These are phyloP conservation scores for Tolypocladium guangdongense DNA, from an alignment of 2,329 filamentous ascomycete genomes.

Conservation along the genomic window DNA sequence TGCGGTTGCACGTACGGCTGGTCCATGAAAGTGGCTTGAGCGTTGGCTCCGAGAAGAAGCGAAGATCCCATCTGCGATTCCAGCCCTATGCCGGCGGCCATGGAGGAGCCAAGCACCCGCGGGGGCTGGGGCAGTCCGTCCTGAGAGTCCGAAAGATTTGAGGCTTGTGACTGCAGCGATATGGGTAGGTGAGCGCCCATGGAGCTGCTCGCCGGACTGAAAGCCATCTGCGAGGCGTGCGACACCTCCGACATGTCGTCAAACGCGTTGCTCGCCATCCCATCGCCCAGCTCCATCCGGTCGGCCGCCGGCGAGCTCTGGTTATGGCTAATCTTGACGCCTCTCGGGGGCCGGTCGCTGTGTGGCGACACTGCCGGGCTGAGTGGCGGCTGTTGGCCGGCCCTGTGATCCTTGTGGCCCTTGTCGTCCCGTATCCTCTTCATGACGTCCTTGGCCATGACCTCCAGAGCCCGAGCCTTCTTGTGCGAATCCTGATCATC, in stretches of 20 bases:
- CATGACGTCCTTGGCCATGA: constrained; percentile 65
- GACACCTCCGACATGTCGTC: constrained; percentile 13
- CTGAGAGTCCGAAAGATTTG: constrained; percentile 7
- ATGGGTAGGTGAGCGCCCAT: constrained; percentile 10
- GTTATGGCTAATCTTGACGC: constrained; percentile 1
- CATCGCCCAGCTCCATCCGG: constrained; percentile 9
- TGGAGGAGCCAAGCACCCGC: constrained; percentile 14
- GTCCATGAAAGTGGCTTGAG: constrained; percentile 23
- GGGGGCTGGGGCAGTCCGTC: constrained; percentile 10
- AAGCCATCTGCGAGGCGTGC: constrained; percentile 12
- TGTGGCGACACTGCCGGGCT: neutral
- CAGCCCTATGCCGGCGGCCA: constrained; percentile 15
- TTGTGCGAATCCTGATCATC: constrained; percentile 35
- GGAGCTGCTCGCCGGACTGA: constrained; percentile 9
- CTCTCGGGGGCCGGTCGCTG: neutral
- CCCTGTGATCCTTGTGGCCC: constrained; percentile 36
- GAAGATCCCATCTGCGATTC: constrained; percentile 26
- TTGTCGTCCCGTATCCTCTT: constrained; percentile 64
- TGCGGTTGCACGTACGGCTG: constrained; percentile 21
- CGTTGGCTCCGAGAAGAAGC: constrained; percentile 26
- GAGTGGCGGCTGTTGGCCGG: constrained; percentile 1
- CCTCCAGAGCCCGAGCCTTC: constrained; percentile 56
- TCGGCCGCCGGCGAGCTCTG: constrained; percentile 3
- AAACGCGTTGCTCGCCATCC: constrained; percentile 10
- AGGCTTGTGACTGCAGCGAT: constrained; percentile 11